These are phyloP conservation scores for Phytophthora sp. DNA, from an alignment of 352 stramenopile species.

Conservation along the genomic window DNA sequence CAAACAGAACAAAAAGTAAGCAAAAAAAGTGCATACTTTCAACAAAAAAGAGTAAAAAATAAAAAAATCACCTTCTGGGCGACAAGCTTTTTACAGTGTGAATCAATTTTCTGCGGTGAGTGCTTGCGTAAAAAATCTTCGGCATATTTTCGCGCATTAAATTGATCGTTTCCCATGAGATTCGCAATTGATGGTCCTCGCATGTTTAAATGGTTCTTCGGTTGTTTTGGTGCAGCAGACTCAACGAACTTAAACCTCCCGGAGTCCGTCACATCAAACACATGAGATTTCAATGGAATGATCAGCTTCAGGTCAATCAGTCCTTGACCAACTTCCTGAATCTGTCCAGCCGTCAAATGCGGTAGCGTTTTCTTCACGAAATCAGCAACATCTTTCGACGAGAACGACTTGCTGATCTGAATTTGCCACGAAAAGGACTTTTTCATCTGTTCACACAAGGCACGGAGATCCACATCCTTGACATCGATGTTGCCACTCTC, in stretches of 20 bases:
- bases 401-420: conserved; percentile 82
- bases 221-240: conserved; percentile 45
- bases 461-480: conserved; percentile 58
- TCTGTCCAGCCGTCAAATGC: conserved; percentile 39
- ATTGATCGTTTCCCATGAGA: conserved; percentile 72
- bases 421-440: conserved; percentile 70
- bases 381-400: conserved; percentile 67
- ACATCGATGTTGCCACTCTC: conserved; percentile 20
- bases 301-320: conserved; percentile 78
- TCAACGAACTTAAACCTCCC: conserved; percentile 75
- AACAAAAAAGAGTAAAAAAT: no score
- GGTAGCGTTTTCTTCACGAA: conserved; percentile 61
- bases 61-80: conserved; percentile 58
- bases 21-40: not conserved
- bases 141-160: conserved; percentile 76
- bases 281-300: conserved; percentile 75
- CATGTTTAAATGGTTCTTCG: conserved; percentile 76
- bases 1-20: not conserved
- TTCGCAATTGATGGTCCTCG: conserved; percentile 76
- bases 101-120: conserved; percentile 74
- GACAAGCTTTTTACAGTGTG: conserved; percentile 76
- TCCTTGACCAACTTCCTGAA: conserved; percentile 65
- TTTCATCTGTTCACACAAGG: conserved; percentile 78
- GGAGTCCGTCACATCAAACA: conserved; percentile 66
- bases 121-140: conserved; percentile 84